phyloP scores from a whole-genome alignment of 1,284 basidiomycete genomes.

The Trichosporon ovoides region DNA sequence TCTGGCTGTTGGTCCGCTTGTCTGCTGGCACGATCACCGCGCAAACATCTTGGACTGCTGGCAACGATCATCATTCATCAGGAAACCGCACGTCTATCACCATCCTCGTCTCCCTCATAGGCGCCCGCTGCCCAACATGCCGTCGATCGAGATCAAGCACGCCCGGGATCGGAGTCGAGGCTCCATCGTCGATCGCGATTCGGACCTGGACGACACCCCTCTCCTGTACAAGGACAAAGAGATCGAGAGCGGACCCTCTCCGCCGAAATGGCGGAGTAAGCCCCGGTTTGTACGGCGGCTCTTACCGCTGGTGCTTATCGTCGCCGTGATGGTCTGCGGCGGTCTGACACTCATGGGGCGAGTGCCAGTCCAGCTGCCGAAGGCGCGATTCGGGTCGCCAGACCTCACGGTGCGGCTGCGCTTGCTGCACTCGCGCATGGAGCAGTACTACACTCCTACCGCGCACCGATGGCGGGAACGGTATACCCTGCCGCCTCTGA shows the following conservation, averaged over 20 bases:
- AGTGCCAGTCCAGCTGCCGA: not conserved
- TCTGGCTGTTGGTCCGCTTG: no score
- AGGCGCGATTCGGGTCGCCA: not conserved
- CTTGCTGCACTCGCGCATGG: not conserved
- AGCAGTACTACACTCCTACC: not conserved
- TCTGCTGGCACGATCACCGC: no score
- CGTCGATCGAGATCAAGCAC: no score
- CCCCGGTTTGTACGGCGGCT: not conserved
- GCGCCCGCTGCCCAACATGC: no score
- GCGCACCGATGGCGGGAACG: not conserved
- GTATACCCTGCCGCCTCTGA: not conserved
- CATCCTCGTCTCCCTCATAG: no score
- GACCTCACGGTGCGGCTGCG: not conserved
- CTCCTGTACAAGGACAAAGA: slow-evolving; percentile 5
- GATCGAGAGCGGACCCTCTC: not conserved
- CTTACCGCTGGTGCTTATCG: not conserved
- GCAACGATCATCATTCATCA: no score
- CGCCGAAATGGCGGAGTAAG: not conserved
- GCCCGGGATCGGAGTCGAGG: no score
- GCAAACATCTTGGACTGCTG: no score
- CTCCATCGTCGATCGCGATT: not conserved
- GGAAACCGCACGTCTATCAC: no score
- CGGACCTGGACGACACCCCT: not conserved
- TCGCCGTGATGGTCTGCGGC: not conserved
- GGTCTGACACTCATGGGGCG: not conserved